Percentiles rank a stretch among this genome's conserved stretches.
phyloP scores from a whole-genome alignment of 106 monocot genomes.

The Phalaenopsis equestris region DNA sequence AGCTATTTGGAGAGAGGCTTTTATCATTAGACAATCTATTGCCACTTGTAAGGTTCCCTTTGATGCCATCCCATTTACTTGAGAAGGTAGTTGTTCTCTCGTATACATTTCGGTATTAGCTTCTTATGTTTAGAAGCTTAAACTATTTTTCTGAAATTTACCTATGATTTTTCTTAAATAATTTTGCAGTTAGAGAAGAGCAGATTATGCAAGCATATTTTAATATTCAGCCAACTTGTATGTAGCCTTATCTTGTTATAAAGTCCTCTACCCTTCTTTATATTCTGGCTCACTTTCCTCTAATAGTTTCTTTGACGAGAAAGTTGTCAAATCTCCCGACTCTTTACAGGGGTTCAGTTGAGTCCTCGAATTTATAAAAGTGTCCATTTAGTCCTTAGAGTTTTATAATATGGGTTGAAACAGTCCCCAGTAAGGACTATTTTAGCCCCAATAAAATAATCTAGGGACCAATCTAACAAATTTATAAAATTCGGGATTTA shows the following conservation, averaged over 20 bases:
- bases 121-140: background rate
- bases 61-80: conserved; percentile 55
- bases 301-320: background rate
- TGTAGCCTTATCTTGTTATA: conserved; percentile 19
- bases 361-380: no score
- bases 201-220: conserved; percentile 33
- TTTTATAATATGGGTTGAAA: no score
- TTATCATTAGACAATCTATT: conserved; percentile 41
- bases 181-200: conserved; percentile 63
- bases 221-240: conserved; percentile 58
- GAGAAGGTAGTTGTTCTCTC: conserved; percentile 41
- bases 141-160: background rate
- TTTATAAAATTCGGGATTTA: no score
- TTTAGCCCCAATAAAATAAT: no score
- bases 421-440: no score
- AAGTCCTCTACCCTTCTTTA: background rate
- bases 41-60: conserved; percentile 78
- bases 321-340: no score
- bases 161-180: background rate
- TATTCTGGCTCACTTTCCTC: background rate
- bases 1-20: conserved; percentile 53
- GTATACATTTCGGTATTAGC: background rate
- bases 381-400: no score
- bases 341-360: no score
- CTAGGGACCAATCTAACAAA: no score